Evolutionary conservation across 768 basidiomycete genomes (phyloP).

Genomic region (Butyriboletus loyo): DNA sequence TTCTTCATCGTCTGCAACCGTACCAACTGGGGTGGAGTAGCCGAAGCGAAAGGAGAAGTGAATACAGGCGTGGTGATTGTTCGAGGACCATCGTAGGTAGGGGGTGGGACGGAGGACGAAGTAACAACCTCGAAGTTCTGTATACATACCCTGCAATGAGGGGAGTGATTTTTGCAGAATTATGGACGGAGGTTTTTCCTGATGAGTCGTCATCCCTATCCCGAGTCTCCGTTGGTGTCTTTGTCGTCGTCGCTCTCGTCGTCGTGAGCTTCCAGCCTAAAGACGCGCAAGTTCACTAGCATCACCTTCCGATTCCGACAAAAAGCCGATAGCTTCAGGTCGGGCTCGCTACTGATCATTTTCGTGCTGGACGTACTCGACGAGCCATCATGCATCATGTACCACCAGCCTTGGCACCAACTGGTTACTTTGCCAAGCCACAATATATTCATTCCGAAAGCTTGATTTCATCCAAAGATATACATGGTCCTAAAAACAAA

Average conservation of each 20-base stretch:
- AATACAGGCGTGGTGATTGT: conserved; percentile 49
- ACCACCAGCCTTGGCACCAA: background rate
- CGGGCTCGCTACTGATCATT: conserved; percentile 3
- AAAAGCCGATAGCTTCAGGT: conserved; percentile 17
- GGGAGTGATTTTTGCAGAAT: too few relatives aligned
- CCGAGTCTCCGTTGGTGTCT: conserved; percentile 27
- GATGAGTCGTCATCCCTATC: background rate
- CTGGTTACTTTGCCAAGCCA: background rate
- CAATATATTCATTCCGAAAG: background rate
- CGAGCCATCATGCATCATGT: conserved; percentile 11
- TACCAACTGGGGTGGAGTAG: conserved; percentile 13
- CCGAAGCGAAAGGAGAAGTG: conserved; percentile 21
- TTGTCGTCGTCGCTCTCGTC: conserved; percentile 29
- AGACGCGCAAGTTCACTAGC: background rate
- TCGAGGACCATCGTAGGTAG: conserved; percentile 25
- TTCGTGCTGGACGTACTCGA: conserved; percentile 1
- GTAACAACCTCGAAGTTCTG: too few relatives aligned
- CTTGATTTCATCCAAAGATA: background rate
- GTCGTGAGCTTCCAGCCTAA: background rate
- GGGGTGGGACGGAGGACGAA: conserved; percentile 27
- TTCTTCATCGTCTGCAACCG: conserved; percentile 35
- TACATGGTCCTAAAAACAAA: background rate
- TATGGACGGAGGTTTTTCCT: too few relatives aligned
- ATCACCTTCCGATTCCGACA: conserved; percentile 9
- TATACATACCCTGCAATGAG: too few relatives aligned